These are phyloP conservation scores for Suillus spraguei DNA, from an alignment of 768 basidiomycete species.

Conservation along the genomic window DNA sequence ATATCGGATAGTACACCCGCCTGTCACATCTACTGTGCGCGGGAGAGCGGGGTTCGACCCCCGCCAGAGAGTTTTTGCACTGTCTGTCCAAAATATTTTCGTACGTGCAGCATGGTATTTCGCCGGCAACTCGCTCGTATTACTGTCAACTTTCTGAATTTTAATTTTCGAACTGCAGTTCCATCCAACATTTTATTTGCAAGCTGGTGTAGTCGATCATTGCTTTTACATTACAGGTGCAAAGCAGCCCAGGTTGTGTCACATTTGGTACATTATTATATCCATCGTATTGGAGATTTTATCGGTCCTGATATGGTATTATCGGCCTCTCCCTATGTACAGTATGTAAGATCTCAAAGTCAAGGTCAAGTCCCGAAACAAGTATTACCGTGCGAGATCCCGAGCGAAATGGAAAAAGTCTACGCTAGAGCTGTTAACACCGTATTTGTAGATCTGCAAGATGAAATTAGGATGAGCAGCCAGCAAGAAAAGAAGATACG, in stretches of 20 bases:
- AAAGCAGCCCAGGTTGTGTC: neutral
- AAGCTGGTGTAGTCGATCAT: no score
- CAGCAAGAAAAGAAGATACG: slow-evolving; percentile 6
- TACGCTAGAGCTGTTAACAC: slow-evolving; percentile 86
- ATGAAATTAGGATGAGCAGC: slow-evolving; percentile 5
- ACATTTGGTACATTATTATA: slow-evolving; percentile 4
- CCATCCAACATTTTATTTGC: no score
- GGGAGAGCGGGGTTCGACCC: slow-evolving; percentile 49
- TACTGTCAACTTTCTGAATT: no score
- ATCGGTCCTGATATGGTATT: neutral
- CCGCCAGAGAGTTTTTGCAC: slow-evolving; percentile 41
- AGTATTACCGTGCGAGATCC: slow-evolving; percentile 50
- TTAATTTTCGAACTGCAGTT: no score
- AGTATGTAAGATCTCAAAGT: neutral
- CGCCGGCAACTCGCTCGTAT: no score
- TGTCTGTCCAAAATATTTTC: neutral
- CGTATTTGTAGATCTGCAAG: slow-evolving; percentile 86
- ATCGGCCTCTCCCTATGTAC: slow-evolving; percentile 12
- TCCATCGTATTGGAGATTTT: neutral
- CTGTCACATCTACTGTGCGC: slow-evolving; percentile 40
- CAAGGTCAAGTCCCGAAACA: slow-evolving; percentile 4
- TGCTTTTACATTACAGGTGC: no score
- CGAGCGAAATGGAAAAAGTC: slow-evolving; percentile 96
- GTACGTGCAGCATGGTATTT: no score
- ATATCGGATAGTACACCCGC: slow-evolving; percentile 57